Conservation (phyloP, 108 stramenopile species). For the Nitzschia sp. region DNA sequence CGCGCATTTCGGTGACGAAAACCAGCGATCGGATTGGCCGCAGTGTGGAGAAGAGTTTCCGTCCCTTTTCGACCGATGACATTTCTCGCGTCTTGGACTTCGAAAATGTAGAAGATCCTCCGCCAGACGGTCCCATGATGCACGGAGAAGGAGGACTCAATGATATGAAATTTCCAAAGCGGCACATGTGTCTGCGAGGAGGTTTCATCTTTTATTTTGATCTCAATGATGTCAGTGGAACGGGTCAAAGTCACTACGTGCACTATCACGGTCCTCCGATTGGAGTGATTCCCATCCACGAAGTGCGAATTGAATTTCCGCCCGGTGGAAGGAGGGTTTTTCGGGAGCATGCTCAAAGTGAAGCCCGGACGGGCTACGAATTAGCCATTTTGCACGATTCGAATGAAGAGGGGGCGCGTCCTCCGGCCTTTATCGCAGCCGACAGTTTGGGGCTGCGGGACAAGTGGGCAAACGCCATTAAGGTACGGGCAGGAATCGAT, state of each 20-base stretch:
- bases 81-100: conserved; percentile 80
- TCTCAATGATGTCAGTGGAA: conserved; percentile 42
- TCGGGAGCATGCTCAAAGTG: conserved; percentile 83
- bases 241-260: conserved; percentile 34
- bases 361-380: conserved; percentile 79
- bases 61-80: conserved; percentile 49
- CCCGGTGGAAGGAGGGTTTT: conserved; percentile 85
- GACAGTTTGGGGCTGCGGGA: conserved; percentile 61
- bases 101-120: conserved; percentile 58
- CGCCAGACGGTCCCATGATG: conserved; percentile 63
- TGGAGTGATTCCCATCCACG: conserved; percentile 70
- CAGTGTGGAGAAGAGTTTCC: conserved; percentile 41
- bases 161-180: conserved; percentile 60
- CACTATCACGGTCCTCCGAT: conserved; percentile 51
- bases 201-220: conserved; percentile 76
- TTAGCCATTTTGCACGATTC: conserved; percentile 54
- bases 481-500: conserved; percentile 46
- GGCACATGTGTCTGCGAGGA: conserved; percentile 61
- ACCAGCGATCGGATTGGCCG: conserved; percentile 17
- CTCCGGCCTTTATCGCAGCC: conserved; percentile 67
- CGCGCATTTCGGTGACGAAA: conserved; percentile 43
- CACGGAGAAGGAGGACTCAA: conserved; percentile 46
- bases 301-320: conserved; percentile 65
- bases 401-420: conserved; percentile 21
- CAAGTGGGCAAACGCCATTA: conserved; percentile 67